Evolutionary conservation across 768 basidiomycete genomes (phyloP).

Genomic region (Inosperma sp.): DNA sequence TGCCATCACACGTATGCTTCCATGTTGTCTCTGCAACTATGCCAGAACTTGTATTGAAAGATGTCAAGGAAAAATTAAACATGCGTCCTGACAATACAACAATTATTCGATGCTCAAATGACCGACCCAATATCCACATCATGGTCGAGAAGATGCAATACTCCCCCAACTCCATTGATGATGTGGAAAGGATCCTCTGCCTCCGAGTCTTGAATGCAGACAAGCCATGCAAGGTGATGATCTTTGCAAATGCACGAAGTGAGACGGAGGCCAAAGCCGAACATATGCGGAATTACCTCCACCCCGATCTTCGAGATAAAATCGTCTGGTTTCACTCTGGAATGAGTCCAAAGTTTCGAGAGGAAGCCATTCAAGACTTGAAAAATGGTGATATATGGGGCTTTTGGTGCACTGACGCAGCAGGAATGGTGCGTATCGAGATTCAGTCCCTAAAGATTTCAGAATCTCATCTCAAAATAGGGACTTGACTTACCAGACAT

Average conservation of each 20-base stretch:
- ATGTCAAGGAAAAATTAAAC: constrained; percentile 12
- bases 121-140: constrained; percentile 18
- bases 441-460: too few relatives aligned
- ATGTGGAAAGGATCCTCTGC: constrained; percentile 13
- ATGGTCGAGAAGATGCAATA: constrained; percentile 10
- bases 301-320: constrained; percentile 8
- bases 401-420: constrained; percentile 23
- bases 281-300: too few relatives aligned
- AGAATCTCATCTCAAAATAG: constrained; percentile 16
- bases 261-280: too few relatives aligned
- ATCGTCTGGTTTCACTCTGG: constrained; percentile 29
- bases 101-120: constrained; percentile 16
- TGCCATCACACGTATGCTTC: constrained; percentile 13
- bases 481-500: constrained; percentile 31
- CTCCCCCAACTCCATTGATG: constrained; percentile 9
- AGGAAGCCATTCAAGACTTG: too few relatives aligned
- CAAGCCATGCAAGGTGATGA: constrained; percentile 17
- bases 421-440: constrained; percentile 33
- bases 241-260: constrained; percentile 26
- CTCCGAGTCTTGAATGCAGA: constrained; percentile 7
- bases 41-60: constrained; percentile 11
- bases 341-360: constrained; percentile 25
- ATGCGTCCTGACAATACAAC: constrained; percentile 5
- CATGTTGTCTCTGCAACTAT: constrained; percentile 22
- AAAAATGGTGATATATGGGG: constrained; percentile 21